A percentile compares a stretch with the other conserved stretches of the same genome.
These are phyloP conservation scores for Tylopilus cervinicoccineus DNA, from an alignment of 768 basidiomycete species.

Conservation along the genomic window DNA sequence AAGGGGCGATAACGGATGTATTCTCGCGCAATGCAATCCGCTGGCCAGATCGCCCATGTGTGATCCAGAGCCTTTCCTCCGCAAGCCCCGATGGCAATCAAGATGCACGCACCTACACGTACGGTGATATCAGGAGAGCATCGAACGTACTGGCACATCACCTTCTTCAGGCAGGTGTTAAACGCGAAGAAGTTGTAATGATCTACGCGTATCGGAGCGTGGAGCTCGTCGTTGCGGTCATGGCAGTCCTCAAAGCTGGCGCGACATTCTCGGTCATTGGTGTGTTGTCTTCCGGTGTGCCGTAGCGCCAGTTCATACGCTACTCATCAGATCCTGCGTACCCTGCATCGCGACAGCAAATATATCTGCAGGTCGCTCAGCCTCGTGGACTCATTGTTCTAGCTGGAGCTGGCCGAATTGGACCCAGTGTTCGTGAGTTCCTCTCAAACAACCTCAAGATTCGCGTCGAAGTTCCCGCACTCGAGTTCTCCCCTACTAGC, in stretches of 20 bases:
- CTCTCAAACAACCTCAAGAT: slow-evolving; percentile 74
- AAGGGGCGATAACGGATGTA: slow-evolving; percentile 94
- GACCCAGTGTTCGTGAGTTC: slow-evolving; percentile 79
- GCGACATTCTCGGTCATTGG: slow-evolving; percentile 97
- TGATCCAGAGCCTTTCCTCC: slow-evolving; percentile 70
- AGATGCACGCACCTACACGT: slow-evolving; percentile 63
- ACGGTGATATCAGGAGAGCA: slow-evolving; percentile 76
- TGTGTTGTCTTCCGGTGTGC: slow-evolving; percentile 34
- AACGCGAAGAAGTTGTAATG: slow-evolving; percentile 96
- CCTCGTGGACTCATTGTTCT: slow-evolving; percentile 90
- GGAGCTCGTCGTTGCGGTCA: slow-evolving; percentile 93
- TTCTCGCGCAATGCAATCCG: slow-evolving; percentile 83
- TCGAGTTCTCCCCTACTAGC: slow-evolving; percentile 68
- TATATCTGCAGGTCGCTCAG: slow-evolving; percentile 90
- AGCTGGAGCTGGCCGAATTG: slow-evolving; percentile 82
- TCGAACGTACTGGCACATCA: slow-evolving; percentile 90
- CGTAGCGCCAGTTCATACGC: background rate
- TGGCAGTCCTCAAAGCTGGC: slow-evolving; percentile 94
- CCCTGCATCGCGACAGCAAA: slow-evolving; percentile 85
- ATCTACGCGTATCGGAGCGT: slow-evolving; percentile 96
- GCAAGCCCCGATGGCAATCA: slow-evolving; percentile 38
- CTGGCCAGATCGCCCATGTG: slow-evolving; percentile 82
- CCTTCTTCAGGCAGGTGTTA: slow-evolving; percentile 77
- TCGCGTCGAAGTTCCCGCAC: slow-evolving; percentile 85
- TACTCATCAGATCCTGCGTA: slow-evolving; percentile 82